Evolutionary conservation across 2,329 filamentous ascomycete species (phyloP), one percentile per base, ranked within the genome.

Genomic region (Penicillium sp.): DNA sequence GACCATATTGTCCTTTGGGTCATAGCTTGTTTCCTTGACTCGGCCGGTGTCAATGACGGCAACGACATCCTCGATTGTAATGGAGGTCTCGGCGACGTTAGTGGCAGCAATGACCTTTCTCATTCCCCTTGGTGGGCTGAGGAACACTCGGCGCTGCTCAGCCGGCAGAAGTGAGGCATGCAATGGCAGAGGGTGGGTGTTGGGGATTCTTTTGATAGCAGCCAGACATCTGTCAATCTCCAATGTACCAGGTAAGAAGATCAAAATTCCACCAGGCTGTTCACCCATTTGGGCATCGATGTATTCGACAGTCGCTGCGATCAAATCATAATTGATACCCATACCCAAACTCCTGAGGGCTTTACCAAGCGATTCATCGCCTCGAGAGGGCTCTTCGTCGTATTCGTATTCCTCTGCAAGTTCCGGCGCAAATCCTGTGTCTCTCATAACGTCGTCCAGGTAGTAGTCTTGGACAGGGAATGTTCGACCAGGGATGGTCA

Each of bases 11-110:
- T 89, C 96, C 59, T 88, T 84, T 0, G 91, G 86, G 70, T 97
- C 94, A 66, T 92, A 97, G 69, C 90, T 93, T 0, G 92, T 99
- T 74, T 99, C 93, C 70, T 99, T 99, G 56, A 99, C 94, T 49
- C 91, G 87, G 27, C 94, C 94, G 10, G 89, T 94, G 71, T 99
- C 94, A 59, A 99, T 93, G 43, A 99, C 94, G 2, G 91, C 93
- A 2, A 97, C 90, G 49, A 99, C 90, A 69, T 99, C 94, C 69
- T 97, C 92, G 56, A 99, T 99, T 0, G 94, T 99, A 71, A 99
- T 97, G 2, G 94, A 97, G 0, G 94, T 99, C 72, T 99, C 94
- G 2, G 94, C 94, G 2, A 99, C 93, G 67, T 99, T 99, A 43
- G 94, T 99, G 1, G 94, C 91, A 6, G 93, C 90, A 32, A 99